Conservation (phyloP, 768 basidiomycete species). For the Austroboletus festivus region DNA sequence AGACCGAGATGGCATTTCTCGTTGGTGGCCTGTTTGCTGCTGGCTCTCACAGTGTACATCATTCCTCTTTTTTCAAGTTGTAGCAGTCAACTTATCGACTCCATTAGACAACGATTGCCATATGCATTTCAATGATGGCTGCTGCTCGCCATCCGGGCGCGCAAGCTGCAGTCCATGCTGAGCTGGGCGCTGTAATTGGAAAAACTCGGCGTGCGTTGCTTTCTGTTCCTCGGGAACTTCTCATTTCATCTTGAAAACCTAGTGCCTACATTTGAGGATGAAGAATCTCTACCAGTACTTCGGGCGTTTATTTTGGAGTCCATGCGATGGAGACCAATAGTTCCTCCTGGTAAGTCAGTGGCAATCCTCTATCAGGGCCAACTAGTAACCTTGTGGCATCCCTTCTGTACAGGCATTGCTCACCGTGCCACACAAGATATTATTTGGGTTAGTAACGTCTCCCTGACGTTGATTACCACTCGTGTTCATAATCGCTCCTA, state of each 20-base stretch:
- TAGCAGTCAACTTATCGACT: too few species aligned
- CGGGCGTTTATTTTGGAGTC: slow-evolving; percentile 39
- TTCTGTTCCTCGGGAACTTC: background rate
- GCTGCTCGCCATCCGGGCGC: slow-evolving; percentile 44
- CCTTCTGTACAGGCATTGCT: slow-evolving; percentile 14
- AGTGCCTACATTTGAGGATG: background rate
- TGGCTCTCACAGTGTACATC: too few species aligned
- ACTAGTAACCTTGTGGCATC: background rate
- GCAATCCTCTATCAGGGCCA: background rate
- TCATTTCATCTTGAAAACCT: too few species aligned
- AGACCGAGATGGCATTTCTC: too few species aligned
- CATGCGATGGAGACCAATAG: slow-evolving; percentile 39
- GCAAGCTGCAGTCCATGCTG: slow-evolving; percentile 47
- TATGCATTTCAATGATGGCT: too few species aligned
- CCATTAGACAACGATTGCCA: too few species aligned
- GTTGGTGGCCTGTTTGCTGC: too few species aligned
- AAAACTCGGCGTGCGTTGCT: slow-evolving; percentile 24
- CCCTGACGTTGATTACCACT: too few species aligned
- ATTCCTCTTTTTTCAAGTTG: too few species aligned
- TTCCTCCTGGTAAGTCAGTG: slow-evolving; percentile 30
- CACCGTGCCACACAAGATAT: slow-evolving; percentile 27
- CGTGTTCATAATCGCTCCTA: background rate
- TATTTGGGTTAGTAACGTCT: slow-evolving; percentile 18
- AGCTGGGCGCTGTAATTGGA: slow-evolving; percentile 50
- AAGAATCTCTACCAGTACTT: slow-evolving; percentile 28